Conservation (phyloP, 1,284 basidiomycete genomes). For the Vanrija pseudolonga region DNA sequence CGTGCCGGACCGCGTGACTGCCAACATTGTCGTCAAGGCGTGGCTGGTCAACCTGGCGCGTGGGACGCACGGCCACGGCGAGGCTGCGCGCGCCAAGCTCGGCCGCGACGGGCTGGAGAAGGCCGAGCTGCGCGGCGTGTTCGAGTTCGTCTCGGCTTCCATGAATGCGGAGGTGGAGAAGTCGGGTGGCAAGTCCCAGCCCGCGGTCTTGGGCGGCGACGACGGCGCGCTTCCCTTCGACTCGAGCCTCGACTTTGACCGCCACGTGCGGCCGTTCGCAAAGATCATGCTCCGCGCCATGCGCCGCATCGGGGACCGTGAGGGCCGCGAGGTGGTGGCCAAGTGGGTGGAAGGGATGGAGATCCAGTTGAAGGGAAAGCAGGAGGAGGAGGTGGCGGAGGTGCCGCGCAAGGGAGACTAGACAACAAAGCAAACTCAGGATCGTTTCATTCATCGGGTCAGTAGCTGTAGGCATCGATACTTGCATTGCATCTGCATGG, state of each 20-base stretch:
- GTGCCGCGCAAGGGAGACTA: not conserved
- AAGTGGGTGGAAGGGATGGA: constrained; percentile 15
- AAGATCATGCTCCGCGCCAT: constrained; percentile 27
- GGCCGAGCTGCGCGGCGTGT: constrained; percentile 15
- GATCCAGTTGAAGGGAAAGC: not conserved
- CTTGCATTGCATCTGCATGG: constrained; percentile 6
- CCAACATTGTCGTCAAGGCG: constrained; percentile 39
- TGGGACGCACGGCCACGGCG: not conserved
- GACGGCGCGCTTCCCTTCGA: constrained; percentile 1
- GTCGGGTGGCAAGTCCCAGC: not conserved
- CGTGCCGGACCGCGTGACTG: constrained; percentile 40
- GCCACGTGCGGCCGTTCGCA: constrained; percentile 33
- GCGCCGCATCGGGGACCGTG: constrained; percentile 23
- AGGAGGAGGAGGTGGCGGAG: not conserved
- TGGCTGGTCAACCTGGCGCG: constrained; percentile 25
- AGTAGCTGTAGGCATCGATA: not conserved
- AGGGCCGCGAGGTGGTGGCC: constrained; percentile 17
- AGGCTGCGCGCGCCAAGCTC: not conserved
- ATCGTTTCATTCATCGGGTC: no score
- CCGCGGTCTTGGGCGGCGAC: not conserved
- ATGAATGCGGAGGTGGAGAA: not conserved
- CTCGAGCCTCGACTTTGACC: constrained; percentile 11
- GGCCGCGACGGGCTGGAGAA: not conserved
- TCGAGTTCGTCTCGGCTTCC: constrained; percentile 9
- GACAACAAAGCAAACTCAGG: not conserved